Evolutionary conservation across 1,284 basidiomycete genomes (phyloP), one percentile per base, ranked within the genome.

Genomic region (Apiotrichum porosum): DNA sequence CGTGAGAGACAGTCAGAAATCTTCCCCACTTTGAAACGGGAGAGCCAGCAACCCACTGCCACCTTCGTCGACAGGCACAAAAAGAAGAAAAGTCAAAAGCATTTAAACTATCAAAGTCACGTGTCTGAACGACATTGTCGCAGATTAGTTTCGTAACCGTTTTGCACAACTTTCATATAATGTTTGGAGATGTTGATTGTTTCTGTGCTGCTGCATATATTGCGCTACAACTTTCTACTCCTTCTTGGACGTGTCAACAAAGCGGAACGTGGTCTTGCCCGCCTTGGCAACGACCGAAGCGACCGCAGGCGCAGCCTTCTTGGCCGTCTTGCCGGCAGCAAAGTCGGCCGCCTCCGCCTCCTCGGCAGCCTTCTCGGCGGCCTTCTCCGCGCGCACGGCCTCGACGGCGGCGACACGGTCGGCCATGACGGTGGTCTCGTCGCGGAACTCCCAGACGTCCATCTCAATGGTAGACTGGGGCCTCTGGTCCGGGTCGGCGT

Each of bases 391-490:
- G 17, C 22, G 39, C 21, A 17, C 24, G 9, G 52, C 56, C 41
- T 56, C 51, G n/a, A 28, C 51, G 4, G 40, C 35, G 24, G 49
- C 54, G 35, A 31, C 42, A 18, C 35, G 26, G 28, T 52, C 46
- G 26, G 54, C 52, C 2, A 55, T 47, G 9, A 60, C 54, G 22
- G 56, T 52, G n/a, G 62, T 60, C 49, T 55, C 53, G 42, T 30
- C 36, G 36, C 66, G 45, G 54, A 67, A 71, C 52, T 72, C 70
- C 65, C 67, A 74, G 3, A 61, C 65, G 21, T 59, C 62, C 17
- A 57, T 44, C 44, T 71, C 65, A 21, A 68, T 42, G 42, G 66
- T 60, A 33, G 49, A 3, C 22, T 23, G 21, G 32, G 9, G 40
- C 15, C 28, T 14, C 15, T 26, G 36, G 6, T 41, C 13, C 23